phyloP scores from a whole-genome alignment of 1,284 basidiomycete genomes.

The Cutaneotrichosporon mucoides region DNA sequence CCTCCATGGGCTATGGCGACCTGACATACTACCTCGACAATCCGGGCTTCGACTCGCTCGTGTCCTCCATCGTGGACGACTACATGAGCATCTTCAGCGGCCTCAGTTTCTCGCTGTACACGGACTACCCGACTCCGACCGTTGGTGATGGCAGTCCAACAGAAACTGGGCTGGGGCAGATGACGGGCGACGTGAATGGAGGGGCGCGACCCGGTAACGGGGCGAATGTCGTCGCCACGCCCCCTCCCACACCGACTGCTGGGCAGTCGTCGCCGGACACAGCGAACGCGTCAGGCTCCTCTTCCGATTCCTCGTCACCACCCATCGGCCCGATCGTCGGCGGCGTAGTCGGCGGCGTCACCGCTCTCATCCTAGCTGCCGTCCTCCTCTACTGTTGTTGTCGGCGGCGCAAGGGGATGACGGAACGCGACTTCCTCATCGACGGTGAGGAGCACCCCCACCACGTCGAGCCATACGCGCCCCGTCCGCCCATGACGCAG shows the following conservation, averaged over 20 bases:
- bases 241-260: too few species aligned
- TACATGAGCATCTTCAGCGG: neutral
- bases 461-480: neutral
- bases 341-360: slow-evolving; percentile 47
- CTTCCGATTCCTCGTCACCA: neutral
- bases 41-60: neutral
- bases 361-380: slow-evolving; percentile 28
- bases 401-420: slow-evolving; percentile 22
- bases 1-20: neutral
- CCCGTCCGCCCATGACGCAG: neutral
- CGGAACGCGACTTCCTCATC: neutral
- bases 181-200: neutral
- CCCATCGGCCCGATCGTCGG: slow-evolving; percentile 48
- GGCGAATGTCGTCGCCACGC: too few species aligned
- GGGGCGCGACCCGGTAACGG: too few species aligned
- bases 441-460: neutral
- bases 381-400: slow-evolving; percentile 40
- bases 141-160: too few species aligned
- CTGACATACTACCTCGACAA: neutral
- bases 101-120: neutral
- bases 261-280: too few species aligned
- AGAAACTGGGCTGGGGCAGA: too few species aligned
- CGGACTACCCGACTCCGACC: too few species aligned
- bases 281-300: too few species aligned
- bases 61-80: neutral